Base-by-base conservation (phyloP, 108 stramenopile species). In the Skeletonema tropicum region DNA sequence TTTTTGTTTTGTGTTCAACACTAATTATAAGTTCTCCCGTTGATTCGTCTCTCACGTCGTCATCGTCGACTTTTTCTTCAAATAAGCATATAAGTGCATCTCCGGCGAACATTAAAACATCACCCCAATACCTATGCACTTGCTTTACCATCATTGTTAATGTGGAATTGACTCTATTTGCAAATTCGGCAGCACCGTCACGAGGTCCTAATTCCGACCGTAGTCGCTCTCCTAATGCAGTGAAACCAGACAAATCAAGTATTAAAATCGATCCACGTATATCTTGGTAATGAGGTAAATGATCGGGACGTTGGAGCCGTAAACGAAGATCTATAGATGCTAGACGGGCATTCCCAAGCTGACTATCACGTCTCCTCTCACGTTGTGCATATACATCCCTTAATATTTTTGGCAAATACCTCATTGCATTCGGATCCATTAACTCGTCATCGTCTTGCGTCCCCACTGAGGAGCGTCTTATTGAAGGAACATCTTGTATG, bases 61-160 rank as follows among this genome's bases (percentile, higher is more conserved):
- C 77, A 12, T 64, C 75, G 52, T 71, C 64, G 32, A 59, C 70
- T 25, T 57, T 70, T 66, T 80, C 84, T 46, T 80, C 79, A 42
- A 85, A 89, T 3, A 89, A 42, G 72, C 85, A 86, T 36, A 89
- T 80, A 6, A 89, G 48, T 12, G 88, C 88, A 70, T 89, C 88
- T 19, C 88, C 88, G 10, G 88, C 88, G 70, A 87, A 89, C 82
- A 87, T 89, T 29, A 89, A 66, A 2, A 89, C 84, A 75, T 89
- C 88, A 11, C 88, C 88, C 59, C 86, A 83, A 64, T 77, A 85
- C 21, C 73, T 75, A 60, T 85, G 72, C 33, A 89, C 79, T 68
- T 75, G 77, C 30, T 64, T 70, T 9, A 85, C 82, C 77, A 89
- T 81, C 6, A 70, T 74, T 15, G 70, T 62, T 11, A 89, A 70